Evolutionary conservation across 1,284 basidiomycete genomes (phyloP).

Genomic region (Puccinia polysora): DNA sequence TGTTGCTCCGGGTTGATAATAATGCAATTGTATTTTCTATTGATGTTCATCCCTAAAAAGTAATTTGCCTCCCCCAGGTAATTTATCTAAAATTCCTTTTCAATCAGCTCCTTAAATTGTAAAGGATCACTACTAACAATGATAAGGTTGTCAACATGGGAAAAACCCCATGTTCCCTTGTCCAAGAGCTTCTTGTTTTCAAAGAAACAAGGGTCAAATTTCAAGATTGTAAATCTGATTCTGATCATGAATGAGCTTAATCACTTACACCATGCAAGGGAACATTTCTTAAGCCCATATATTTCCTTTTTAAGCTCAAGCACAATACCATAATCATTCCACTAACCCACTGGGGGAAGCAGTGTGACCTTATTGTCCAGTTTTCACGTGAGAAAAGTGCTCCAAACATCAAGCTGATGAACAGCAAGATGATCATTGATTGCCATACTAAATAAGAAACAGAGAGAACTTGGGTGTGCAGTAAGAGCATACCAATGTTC

Average conservation of each 20-base stretch:
- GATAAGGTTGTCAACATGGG: neutral
- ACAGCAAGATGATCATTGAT: neutral
- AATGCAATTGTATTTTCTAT: neutral
- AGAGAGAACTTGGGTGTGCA: neutral
- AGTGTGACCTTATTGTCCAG: neutral
- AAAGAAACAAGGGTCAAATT: neutral
- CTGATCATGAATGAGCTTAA: neutral
- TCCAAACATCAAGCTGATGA: neutral
- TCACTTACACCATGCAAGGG: neutral
- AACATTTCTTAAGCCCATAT: neutral
- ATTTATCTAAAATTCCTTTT: neutral
- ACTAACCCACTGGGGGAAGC: neutral
- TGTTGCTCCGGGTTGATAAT: neutral
- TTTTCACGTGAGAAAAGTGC: neutral
- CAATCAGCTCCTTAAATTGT: neutral
- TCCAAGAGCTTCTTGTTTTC: neutral
- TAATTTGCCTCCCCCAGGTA: neutral
- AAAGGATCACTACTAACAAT: neutral
- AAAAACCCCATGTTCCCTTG: neutral
- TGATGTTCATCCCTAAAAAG: neutral
- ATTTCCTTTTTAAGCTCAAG: neutral
- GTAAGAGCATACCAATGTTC: neutral
- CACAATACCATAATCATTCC: neutral
- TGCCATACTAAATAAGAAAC: neutral
- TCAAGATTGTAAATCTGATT: neutral